phyloP scores from a whole-genome alignment of 805 yeast genomes.

The Ogataea sp. region DNA sequence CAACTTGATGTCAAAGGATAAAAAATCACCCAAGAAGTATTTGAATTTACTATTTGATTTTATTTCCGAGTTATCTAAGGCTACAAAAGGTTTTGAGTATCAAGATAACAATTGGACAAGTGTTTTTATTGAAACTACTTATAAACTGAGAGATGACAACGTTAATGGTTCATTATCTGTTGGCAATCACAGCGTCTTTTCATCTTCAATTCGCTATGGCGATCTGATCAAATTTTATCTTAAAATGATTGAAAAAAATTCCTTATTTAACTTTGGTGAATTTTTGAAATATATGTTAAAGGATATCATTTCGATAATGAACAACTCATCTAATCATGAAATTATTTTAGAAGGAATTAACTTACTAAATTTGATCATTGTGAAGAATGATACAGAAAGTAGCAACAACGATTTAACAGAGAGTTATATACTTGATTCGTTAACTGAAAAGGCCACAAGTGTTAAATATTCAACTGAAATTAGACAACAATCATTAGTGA shows the following conservation, averaged over 20 bases:
- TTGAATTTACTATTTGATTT: conserved; percentile 16
- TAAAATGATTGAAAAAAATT: conserved; percentile 23
- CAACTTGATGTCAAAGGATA: conserved; percentile 8
- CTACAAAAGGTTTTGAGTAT: conserved; percentile 17
- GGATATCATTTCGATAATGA: conserved; percentile 13
- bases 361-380: conserved; percentile 14
- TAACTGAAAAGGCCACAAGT: conserved; percentile 16
- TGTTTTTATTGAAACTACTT: conserved; percentile 9
- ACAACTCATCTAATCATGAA: conserved; percentile 21
- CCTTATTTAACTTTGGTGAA: conserved; percentile 16
- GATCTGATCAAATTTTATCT: conserved; percentile 29
- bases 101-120: conserved; percentile 9
- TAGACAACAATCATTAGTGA: conserved; percentile 18
- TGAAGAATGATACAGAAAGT: conserved; percentile 4
- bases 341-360: conserved; percentile 20
- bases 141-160: conserved; percentile 13
- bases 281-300: conserved; percentile 6
- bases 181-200: no score
- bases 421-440: conserved; percentile 2
- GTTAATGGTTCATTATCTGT: conserved; percentile 23
- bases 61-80: conserved; percentile 17
- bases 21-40: conserved; percentile 4
- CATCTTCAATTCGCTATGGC: no score
- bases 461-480: conserved; percentile 27
- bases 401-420: no score